Evolutionary conservation across 2,329 filamentous ascomycete species (phyloP).

Genomic region (Aspergillus sp.): DNA sequence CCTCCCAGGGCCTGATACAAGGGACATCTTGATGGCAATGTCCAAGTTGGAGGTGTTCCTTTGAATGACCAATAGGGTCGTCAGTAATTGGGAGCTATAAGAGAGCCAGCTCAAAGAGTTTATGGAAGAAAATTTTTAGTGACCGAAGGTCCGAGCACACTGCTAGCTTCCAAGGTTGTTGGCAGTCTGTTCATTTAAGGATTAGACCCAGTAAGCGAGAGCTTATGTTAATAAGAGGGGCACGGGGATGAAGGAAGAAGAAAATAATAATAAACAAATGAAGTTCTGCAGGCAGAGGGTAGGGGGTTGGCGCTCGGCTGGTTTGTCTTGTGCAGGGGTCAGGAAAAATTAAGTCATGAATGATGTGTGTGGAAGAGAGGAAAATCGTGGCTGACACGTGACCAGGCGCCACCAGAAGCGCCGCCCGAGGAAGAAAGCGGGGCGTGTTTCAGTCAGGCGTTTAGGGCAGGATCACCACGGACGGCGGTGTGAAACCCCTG

Average conservation of each 20-base stretch:
- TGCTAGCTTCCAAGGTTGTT: not conserved
- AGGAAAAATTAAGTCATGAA: not conserved
- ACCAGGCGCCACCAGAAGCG: not conserved
- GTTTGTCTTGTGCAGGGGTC: no score
- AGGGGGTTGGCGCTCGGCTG: not conserved
- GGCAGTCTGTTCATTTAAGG: no score
- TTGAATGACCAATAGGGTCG: not conserved
- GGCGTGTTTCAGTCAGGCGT: slow-evolving; percentile 8
- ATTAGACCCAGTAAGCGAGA: not conserved
- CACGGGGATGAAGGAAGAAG: not conserved
- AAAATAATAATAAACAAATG: not conserved
- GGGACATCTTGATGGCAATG: slow-evolving; percentile 48
- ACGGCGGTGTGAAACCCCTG: slow-evolving; percentile 12
- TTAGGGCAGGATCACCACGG: slow-evolving; percentile 13
- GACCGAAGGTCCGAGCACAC: not conserved
- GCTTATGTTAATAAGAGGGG: not conserved
- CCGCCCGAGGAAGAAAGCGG: slow-evolving; percentile 1
- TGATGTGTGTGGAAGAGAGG: not conserved
- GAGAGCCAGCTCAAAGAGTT: not conserved
- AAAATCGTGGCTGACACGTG: slow-evolving; percentile 1
- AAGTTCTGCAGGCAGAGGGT: not conserved
- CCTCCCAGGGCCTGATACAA: slow-evolving; percentile 59
- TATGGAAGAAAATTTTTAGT: not conserved
- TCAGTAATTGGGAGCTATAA: not conserved
- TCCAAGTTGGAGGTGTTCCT: not conserved